Evolutionary conservation across 2,329 filamentous ascomycete genomes (phyloP), one percentile per base, ranked within the genome.

Genomic region (Fusarium globosum): DNA sequence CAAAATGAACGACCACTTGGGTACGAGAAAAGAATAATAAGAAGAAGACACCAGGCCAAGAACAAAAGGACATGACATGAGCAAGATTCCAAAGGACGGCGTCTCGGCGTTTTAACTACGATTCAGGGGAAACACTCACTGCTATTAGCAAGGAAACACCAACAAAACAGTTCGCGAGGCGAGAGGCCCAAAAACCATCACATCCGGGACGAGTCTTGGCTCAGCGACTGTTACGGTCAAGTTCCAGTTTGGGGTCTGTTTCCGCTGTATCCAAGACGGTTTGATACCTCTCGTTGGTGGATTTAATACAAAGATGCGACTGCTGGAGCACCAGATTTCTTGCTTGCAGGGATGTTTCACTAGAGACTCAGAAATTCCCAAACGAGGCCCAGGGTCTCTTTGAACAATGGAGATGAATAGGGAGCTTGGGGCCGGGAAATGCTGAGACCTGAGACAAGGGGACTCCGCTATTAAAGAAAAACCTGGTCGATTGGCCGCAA

Each of bases 201-300:
- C 46, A 60, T 74, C 59, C 60, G 67, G 49, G 60, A 56, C 45
- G 51, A 66, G 72, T 66, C 71, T 74, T 74, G 71, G 71, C 72
- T 68, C 68, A 52, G 53, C 55, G 68, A 56, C 71, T 69, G 68
- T 42, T 72, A 58, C 71, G 71, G 71, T 49, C 43, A 59, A 61
- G 61, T 65, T 69, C 71, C 71, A 74, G 68, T 74, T 74, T 74
- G 57, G 71, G 71, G 57, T 58, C 52, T 46, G 56, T 72, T 74
- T 64, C 71, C 71, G 68, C 59, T 55, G 45, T 68, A 61, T 59
- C 52, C 69, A 69, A 55, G 71, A 46, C 61, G 39, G 51, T 35
- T 46, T 59, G 43, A 42, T 46, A 57, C n/a, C 60, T 74, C 68
- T 72, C 71, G 71, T 74, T 74, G 71, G 71, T 74, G 71, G 71